Base-by-base conservation (phyloP, 352 stramenopile species). In the Globisporangium ultimum region DNA sequence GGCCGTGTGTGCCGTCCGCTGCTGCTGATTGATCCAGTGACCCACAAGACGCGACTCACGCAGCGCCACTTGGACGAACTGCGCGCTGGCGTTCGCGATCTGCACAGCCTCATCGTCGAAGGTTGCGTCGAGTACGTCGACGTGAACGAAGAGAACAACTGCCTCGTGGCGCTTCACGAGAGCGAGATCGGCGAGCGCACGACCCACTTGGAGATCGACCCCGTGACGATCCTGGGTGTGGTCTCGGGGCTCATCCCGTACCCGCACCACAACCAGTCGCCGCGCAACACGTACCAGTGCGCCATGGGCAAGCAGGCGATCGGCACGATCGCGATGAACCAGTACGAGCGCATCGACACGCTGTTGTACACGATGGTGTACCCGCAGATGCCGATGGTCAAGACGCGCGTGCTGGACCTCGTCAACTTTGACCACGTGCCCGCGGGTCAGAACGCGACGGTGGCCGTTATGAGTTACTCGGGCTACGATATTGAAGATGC, bases 401-500 rank as follows among this genome's bases (percentile, higher is more conserved):
- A 98, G 71, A 99, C 96, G 32, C 89, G 97, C 52, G 97, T 98
- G 50, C 71, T 99, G 13, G 97, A 99, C 80, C 80, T 99, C 11
- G 80, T 99, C 34, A 96, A 99, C 72, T 99, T 99, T 67, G 97
- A 99, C 66, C 83, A 97, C 59, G 90, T 99, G 45, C 97, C 97
- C 12, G 97, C 94, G 42, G 98, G 98, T 42, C 97, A 99, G 68
- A 99, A 99, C 74, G 97, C 96, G 0, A 98, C 95, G 40, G 97
- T 99, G 36, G 97, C 98, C 18, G 97, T 99, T 5, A 99, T 99
- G 97, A 98, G 89, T 76, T 99, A 99, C 71, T 98, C 87, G 42
- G 98, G 98, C 34, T 99, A 99, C 72, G 97, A 99, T 88, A 99
- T 99, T 68, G 98, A 99, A 88, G 98, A 99, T 89, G 97, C 98